Conservation (phyloP, 2,329 filamentous ascomycete species). For the Ophiostoma piceae region DNA sequence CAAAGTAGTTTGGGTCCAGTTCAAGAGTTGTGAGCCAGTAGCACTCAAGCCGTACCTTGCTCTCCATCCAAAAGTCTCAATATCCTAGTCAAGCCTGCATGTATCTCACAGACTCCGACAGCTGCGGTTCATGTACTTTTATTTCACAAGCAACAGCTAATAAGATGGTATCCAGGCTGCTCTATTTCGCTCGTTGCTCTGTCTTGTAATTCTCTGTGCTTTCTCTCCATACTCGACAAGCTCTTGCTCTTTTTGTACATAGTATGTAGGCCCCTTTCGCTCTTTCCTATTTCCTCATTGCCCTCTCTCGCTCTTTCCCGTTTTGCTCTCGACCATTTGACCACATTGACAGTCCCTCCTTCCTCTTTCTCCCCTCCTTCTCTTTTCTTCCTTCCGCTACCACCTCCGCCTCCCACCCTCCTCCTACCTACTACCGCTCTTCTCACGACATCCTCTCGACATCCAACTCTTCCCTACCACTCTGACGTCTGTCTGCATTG, state of each 20-base stretch:
- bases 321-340: slow-evolving; percentile 12
- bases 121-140: too few species aligned
- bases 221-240: not conserved
- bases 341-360: not conserved
- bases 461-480: not conserved
- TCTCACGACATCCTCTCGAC: not conserved
- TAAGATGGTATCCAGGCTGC: not conserved
- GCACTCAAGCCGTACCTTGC: not conserved
- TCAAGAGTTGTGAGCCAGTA: not conserved
- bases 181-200: not conserved
- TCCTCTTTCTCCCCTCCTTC: slow-evolving; percentile 14
- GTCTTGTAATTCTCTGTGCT: not conserved
- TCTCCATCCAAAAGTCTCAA: slow-evolving; percentile 9
- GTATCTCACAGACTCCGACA: too few species aligned
- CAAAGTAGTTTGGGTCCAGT: not conserved
- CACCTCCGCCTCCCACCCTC: not conserved
- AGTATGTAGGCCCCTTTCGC: not conserved
- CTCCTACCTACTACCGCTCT: not conserved
- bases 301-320: slow-evolving; percentile 12
- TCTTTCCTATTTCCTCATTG: not conserved
- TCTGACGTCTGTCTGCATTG: not conserved
- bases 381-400: slow-evolving; percentile 15
- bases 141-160: not conserved
- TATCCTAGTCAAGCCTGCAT: not conserved
- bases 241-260: not conserved